phyloP scores from a whole-genome alignment of 1,284 basidiomycete genomes.

The Ustilago curta region DNA sequence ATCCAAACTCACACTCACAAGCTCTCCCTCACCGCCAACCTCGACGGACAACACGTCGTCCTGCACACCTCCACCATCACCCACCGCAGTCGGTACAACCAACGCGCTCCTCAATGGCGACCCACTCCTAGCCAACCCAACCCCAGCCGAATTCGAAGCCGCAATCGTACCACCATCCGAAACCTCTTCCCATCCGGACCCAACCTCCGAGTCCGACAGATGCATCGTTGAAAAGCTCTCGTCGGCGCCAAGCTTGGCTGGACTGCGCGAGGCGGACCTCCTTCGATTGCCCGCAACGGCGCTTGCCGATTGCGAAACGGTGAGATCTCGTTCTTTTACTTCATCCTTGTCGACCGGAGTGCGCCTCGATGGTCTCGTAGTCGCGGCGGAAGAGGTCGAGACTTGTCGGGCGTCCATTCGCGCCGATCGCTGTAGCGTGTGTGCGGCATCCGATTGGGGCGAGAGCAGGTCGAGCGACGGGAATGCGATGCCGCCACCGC shows the following conservation, averaged over 20 bases:
- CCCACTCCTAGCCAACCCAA: slow-evolving; percentile 5
- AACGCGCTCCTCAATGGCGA: slow-evolving; percentile 16
- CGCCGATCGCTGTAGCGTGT: slow-evolving; percentile 19
- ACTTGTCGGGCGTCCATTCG: slow-evolving; percentile 36
- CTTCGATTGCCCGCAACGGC: background rate
- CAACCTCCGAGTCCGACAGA: slow-evolving; percentile 42
- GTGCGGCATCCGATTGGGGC: slow-evolving; percentile 9
- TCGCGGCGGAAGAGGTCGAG: slow-evolving; percentile 39
- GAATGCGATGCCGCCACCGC: slow-evolving; percentile 34
- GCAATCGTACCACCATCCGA: slow-evolving; percentile 55
- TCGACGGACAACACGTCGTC: slow-evolving; percentile 7
- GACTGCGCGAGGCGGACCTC: slow-evolving; percentile 14
- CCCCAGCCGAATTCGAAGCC: slow-evolving; percentile 13
- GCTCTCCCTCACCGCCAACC: slow-evolving; percentile 14
- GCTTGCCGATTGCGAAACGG: background rate
- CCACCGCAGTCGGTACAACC: background rate
- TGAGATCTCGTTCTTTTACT: slow-evolving; percentile 14
- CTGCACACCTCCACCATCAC: background rate
- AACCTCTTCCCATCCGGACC: slow-evolving; percentile 51
- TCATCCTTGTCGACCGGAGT: background rate
- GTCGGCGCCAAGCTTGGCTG: slow-evolving; percentile 19
- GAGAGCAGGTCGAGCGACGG: slow-evolving; percentile 44
- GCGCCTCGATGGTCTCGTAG: slow-evolving; percentile 24
- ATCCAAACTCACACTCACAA: slow-evolving; percentile 24
- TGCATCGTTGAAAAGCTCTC: slow-evolving; percentile 47